Evolutionary conservation across 257 asterid genomes (phyloP).

Genomic region (Gentiana dahurica): DNA sequence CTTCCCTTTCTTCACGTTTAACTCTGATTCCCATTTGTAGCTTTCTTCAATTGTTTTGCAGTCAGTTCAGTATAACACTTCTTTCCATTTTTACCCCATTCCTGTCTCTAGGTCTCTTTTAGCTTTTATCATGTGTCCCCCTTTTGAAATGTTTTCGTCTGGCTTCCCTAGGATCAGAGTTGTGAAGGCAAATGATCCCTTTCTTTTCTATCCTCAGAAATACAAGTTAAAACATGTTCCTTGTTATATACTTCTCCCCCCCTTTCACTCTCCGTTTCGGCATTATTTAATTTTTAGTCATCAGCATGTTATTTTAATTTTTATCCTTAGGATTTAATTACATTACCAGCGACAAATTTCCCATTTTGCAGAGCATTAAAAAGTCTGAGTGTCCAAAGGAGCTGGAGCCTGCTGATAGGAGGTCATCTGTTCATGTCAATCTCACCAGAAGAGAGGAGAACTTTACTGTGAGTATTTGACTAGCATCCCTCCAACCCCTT

Average conservation of each 20-base stretch:
- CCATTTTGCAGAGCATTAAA: constrained; percentile 58
- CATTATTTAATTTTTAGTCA: too few species aligned
- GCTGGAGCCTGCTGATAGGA: constrained; percentile 77
- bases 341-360: not conserved
- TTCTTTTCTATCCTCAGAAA: too few species aligned
- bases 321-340: too few species aligned
- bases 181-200: too few species aligned
- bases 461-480: constrained; percentile 48
- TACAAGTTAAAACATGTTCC: too few species aligned
- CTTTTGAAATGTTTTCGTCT: not conserved
- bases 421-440: constrained; percentile 65
- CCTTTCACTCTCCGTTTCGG: too few species aligned
- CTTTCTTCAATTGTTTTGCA: not conserved
- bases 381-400: constrained; percentile 90
- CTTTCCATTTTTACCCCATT: not conserved
- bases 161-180: too few species aligned
- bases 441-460: constrained; percentile 84
- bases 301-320: not conserved
- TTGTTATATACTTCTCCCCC: not conserved
- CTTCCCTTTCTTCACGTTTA: too few species aligned
- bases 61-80: not conserved
- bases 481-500: not conserved
- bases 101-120: not conserved
- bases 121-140: not conserved
- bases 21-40: too few species aligned